Conservation (phyloP, 2,329 filamentous ascomycete species). For the Diaporthe longicolla region DNA sequence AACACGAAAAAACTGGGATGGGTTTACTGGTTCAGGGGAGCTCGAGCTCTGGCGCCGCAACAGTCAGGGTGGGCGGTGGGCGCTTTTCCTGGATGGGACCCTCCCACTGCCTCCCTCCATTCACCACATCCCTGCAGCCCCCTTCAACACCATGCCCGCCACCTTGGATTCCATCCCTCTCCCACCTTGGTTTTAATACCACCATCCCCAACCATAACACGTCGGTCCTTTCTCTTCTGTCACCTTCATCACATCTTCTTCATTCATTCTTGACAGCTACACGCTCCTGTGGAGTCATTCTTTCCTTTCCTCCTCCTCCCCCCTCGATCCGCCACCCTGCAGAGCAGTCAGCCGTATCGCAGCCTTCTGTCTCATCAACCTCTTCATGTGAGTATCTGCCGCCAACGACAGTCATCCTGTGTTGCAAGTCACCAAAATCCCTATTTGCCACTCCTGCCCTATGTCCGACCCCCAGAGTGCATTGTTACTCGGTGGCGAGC, state of each 20-base stretch:
- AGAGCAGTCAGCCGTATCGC: constrained; percentile 31
- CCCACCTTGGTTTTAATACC: constrained; percentile 22
- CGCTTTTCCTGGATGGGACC: constrained; percentile 13
- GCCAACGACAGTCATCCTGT: neutral
- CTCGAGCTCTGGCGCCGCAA: constrained; percentile 33
- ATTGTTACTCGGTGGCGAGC: neutral
- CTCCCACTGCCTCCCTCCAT: constrained; percentile 4
- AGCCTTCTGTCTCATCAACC: constrained; percentile 9
- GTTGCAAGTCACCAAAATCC: constrained; percentile 12
- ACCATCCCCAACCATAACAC: neutral
- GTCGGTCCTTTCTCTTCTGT: neutral
- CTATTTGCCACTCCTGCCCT: neutral
- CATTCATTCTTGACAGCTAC: constrained; percentile 25
- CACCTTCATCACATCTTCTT: constrained; percentile 33
- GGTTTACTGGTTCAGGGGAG: constrained; percentile 35
- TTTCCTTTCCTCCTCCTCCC: constrained; percentile 20
- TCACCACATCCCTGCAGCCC: constrained; percentile 26
- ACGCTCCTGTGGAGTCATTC: constrained; percentile 37
- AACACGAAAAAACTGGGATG: constrained; percentile 23
- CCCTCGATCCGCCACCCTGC: constrained; percentile 23
- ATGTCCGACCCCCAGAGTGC: neutral
- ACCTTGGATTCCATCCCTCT: constrained; percentile 21
- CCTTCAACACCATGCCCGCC: constrained; percentile 32
- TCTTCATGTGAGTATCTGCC: constrained; percentile 26
- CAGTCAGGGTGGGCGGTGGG: constrained; percentile 34